Conservation (phyloP, 768 basidiomycete species). For the Tylopilus felleus region DNA sequence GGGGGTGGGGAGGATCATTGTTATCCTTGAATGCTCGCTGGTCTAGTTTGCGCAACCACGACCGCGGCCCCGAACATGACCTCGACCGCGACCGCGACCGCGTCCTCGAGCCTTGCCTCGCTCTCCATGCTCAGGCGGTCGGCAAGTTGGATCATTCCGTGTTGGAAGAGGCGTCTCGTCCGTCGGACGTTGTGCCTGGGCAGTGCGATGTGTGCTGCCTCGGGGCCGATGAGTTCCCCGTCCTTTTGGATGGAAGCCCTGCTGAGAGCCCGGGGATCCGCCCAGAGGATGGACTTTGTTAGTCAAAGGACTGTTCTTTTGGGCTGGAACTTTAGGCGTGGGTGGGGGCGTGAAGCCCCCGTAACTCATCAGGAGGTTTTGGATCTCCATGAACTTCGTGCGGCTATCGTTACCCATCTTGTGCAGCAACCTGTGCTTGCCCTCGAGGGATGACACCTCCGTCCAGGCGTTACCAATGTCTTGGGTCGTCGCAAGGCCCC, state of each 20-base stretch:
- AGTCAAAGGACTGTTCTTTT: conserved; percentile 10
- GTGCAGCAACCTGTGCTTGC: conserved; percentile 24
- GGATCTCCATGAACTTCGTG: conserved; percentile 47
- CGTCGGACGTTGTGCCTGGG: background rate
- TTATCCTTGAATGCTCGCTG: background rate
- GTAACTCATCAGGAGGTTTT: conserved; percentile 48
- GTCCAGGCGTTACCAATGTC: conserved; percentile 54
- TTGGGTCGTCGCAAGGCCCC: conserved; percentile 44
- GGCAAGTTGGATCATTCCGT: conserved; percentile 13
- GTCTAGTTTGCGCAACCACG: conserved; percentile 34
- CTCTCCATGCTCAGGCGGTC: conserved; percentile 22
- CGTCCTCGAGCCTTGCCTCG: conserved; percentile 39
- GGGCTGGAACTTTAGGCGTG: conserved; percentile 22
- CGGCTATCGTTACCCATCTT: conserved; percentile 25
- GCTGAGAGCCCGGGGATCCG: conserved; percentile 4
- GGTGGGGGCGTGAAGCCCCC: conserved; percentile 51
- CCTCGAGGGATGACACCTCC: conserved; percentile 40
- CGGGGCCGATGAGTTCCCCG: conserved; percentile 12
- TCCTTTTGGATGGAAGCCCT: conserved; percentile 7
- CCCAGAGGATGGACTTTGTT: conserved; percentile 12
- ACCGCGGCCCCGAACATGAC: conserved; percentile 37
- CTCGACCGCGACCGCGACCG: conserved; percentile 40
- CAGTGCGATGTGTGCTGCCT: background rate
- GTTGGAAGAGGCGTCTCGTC: conserved; percentile 5
- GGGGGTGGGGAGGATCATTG: conserved; percentile 12